Base-by-base conservation (phyloP, 768 basidiomycete genomes). In the Termitomyces titanicus region DNA sequence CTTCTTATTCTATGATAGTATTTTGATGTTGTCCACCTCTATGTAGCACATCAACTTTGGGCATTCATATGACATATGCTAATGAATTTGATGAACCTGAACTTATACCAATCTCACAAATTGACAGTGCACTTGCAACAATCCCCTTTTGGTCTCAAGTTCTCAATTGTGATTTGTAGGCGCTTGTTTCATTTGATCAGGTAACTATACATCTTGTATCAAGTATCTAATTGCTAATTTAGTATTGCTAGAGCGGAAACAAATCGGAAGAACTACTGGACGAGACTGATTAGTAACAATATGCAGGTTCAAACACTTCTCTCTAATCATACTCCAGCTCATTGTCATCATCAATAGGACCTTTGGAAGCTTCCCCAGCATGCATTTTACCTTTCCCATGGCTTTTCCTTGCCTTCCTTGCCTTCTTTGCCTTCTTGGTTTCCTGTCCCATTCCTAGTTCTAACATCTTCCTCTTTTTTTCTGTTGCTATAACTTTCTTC, bases 301-400 rank as follows among this genome's bases (percentile, higher is more conserved):
- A 13, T 22, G 22, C 20, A 12, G 11, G 40, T 2, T 3, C 1
- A 13, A 42, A 12, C 13, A 42, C 20, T 42, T 42, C 22, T 13
- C 22, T 42, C 24, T 13, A 42, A 24, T 42, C 20, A 13, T 42
- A 42, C 40, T 22, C 20, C 12, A 42, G 12, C 7, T 42, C 40
- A 42, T 42, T 12, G 13, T 42, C 22, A 20, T 20, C 18, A n/a
- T 7, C 9, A 11, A 9, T 11, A 10, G 8, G n/a, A n/a, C n/a
- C n/a, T n/a, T n/a, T n/a, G n/a, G n/a, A n/a, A n/a, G n/a, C n/a
- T n/a, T n/a, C n/a, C n/a, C n/a, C n/a, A n/a, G n/a, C n/a, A n/a
- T n/a, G n/a, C n/a, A n/a, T n/a, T n/a, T n/a, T n/a, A n/a, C 5
- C 3, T 42, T 2, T 8, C 61, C 64, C 59, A 63, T 27, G 48